A percentile compares a stretch with the other conserved stretches of the same genome.
Conservation (phyloP, 2,329 filamentous ascomycete genomes). For the Coniochaeta pulveracea region DNA sequence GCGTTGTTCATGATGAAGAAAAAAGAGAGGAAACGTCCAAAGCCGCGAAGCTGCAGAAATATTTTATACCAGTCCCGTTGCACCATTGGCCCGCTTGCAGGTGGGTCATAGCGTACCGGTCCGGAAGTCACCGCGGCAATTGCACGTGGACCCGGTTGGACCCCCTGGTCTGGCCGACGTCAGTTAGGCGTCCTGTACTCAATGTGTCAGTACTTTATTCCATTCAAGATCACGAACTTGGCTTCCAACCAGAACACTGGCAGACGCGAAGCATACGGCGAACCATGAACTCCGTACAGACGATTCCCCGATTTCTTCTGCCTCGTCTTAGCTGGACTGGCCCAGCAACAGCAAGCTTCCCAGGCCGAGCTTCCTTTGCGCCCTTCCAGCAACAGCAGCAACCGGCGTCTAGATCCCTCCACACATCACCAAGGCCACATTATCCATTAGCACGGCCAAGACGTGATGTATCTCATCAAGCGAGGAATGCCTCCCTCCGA, state of each 20-base stretch:
- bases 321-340: slow-evolving; percentile 43
- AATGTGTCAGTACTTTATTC: neutral
- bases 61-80: slow-evolving; percentile 2
- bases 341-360: slow-evolving; percentile 8
- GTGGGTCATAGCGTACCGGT: neutral
- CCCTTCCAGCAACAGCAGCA: slow-evolving; percentile 9
- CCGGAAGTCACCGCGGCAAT: slow-evolving; percentile 1
- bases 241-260: neutral
- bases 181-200: neutral
- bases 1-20: slow-evolving; percentile 33
- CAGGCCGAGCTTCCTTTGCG: slow-evolving; percentile 6
- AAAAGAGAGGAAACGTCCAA: slow-evolving; percentile 15
- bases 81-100: neutral
- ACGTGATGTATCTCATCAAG: neutral
- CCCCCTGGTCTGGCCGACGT: neutral
- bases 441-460: slow-evolving; percentile 8
- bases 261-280: too few relatives aligned
- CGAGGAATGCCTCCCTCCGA: slow-evolving; percentile 18
- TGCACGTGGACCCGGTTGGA: slow-evolving; percentile 1
- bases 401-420: slow-evolving; percentile 5
- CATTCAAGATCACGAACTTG: neutral
- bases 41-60: too few relatives aligned
- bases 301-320: slow-evolving; percentile 41
- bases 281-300: slow-evolving; percentile 24
- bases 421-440: slow-evolving; percentile 7